Evolutionary conservation across 1,139 yeast genomes (phyloP).

Genomic region (Debaryomyces subglobosus): DNA sequence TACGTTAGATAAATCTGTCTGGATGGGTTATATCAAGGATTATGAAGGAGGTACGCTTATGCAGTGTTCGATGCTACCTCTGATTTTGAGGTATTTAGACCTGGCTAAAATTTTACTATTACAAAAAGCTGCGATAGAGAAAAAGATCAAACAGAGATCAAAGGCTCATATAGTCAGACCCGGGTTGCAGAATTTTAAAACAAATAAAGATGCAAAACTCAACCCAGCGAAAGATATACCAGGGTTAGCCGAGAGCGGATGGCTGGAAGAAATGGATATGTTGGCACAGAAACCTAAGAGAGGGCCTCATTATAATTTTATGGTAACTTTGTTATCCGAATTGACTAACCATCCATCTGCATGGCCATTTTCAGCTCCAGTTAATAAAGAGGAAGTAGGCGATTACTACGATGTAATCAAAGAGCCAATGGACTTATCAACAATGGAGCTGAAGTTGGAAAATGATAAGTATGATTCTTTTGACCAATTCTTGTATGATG

Average conservation of each 20-base stretch:
- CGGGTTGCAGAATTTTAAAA: conserved; percentile 76
- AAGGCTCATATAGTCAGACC: conserved; percentile 79
- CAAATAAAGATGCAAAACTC: conserved; percentile 41
- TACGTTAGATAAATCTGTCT: conserved; percentile 75
- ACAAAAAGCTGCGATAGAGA: conserved; percentile 89
- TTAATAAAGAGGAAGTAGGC: conserved; percentile 89
- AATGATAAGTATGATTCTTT: conserved; percentile 88
- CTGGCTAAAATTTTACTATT: conserved; percentile 80
- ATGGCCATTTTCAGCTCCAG: conserved; percentile 98
- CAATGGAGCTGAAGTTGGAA: conserved; percentile 93
- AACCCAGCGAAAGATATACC: conserved; percentile 77
- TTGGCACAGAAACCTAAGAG: conserved; percentile 93
- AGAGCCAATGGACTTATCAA: conserved; percentile 98
- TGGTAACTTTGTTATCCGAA: conserved; percentile 86
- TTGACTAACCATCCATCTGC: conserved; percentile 94
- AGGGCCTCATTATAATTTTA: conserved; percentile 91
- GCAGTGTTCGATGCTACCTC: conserved; percentile 95
- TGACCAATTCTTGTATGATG: conserved; percentile 90
- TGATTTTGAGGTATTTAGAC: conserved; percentile 78
- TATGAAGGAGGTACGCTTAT: conserved; percentile 98
- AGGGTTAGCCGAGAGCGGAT: conserved; percentile 88
- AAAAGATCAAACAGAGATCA: conserved; percentile 79
- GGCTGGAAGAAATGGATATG: conserved; percentile 99
- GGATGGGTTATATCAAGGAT: conserved; percentile 99
- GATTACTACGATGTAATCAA: conserved; percentile 95